Evolutionary conservation across 2,329 filamentous ascomycete genomes (phyloP).

Genomic region (Endothia cerciana): DNA sequence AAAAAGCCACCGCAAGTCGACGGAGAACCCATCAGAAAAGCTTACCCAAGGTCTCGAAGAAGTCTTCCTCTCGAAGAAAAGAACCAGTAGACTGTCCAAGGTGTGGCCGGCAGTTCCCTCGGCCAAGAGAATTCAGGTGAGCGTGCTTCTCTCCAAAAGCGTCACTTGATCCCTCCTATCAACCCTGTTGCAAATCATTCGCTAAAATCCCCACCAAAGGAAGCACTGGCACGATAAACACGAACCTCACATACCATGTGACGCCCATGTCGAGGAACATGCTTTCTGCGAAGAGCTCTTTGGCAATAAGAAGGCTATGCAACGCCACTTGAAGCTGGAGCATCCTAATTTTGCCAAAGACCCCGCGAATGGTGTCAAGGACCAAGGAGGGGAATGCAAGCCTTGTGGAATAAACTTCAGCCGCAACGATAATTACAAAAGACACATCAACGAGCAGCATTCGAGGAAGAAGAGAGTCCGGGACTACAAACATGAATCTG

Average conservation of each 20-base stretch:
- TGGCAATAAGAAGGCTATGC: not conserved
- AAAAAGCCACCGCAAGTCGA: not conserved
- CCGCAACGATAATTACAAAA: not conserved
- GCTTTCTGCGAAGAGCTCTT: not conserved
- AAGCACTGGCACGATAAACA: not conserved
- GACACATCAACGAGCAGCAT: not conserved
- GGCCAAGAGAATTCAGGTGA: not conserved
- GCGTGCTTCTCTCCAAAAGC: not conserved
- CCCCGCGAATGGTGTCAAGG: not conserved
- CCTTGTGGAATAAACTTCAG: not conserved
- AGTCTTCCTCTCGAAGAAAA: not conserved
- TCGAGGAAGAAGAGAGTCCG: not conserved
- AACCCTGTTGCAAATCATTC: not conserved
- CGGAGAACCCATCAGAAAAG: not conserved
- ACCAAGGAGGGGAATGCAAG: not conserved
- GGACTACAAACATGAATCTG: not conserved
- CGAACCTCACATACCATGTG: not conserved
- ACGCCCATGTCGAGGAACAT: not conserved
- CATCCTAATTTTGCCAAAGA: not conserved
- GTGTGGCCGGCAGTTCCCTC: not conserved
- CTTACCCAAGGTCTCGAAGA: not conserved
- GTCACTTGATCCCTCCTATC: not conserved
- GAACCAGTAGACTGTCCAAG: not conserved
- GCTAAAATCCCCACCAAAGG: not conserved
- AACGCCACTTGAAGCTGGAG: not conserved